Base-by-base conservation (phyloP, 1,139 yeast genomes). In the Candida dubliniensis region DNA sequence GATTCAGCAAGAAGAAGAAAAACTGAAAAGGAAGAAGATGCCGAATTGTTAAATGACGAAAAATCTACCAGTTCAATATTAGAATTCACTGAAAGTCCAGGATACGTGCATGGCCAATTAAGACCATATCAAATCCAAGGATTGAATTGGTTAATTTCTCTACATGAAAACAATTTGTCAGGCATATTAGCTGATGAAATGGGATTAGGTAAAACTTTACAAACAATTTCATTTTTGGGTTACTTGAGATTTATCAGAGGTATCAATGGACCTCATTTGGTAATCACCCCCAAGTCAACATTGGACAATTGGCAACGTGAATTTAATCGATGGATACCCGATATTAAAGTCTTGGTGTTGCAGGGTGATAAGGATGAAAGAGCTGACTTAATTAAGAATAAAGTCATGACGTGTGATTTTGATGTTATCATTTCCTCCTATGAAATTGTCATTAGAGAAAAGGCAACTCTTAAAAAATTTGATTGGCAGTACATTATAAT, bases 121-220 rank as follows among this genome's bases (percentile, higher is more conserved):
- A 75, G 95, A 57, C 84, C 86, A n/a, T 86, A 91, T 64, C 98
- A 91, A 66, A 78, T 91, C 47, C 96, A 87, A 61, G 98, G 98
- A 44, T 75, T 91, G 52, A 91, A 91, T 67, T 91, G 98, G 98
- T 70, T 91, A 57, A 81, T 90, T 18, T 80, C 90, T 1, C 69
- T 91, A 45, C 84, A 86, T 59, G 95, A 87, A 54, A 89, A 91
- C 66, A 82, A 85, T 56, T 76, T 91, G 45, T 83, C 95, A 1
- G 98, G 98, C 40, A 91, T 93, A 40, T 74, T 93, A 47, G 99
- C 99, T 8, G 99, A 93, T 66, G 99, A 93, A 65, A 93, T 93
- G 99, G 99, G 99, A 1, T 76, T 93, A 47, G 99, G 99, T 48
- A 93, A 93, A 62, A 93, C 99, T 1, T 73, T 93, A 48, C 99